Percentiles rank a stretch among this genome's conserved stretches.
phyloP scores from a whole-genome alignment of 2,329 filamentous ascomycete genomes.

The Colletotrichum australisinense region DNA sequence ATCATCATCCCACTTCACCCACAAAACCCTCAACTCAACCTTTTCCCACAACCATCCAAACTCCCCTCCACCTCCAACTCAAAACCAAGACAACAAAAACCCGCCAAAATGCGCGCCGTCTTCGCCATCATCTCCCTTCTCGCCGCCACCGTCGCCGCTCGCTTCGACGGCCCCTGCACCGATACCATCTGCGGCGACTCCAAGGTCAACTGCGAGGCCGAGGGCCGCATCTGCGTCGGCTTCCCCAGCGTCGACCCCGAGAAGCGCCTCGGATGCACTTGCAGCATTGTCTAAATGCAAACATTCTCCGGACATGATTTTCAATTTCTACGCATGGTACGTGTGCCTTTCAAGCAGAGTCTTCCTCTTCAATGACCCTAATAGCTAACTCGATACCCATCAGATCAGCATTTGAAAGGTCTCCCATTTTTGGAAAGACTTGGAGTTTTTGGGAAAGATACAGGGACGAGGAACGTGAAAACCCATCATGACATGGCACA shows the following conservation, averaged over 20 bases:
- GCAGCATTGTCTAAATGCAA: slow-evolving; percentile 8
- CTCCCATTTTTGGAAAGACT: background rate
- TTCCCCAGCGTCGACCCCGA: slow-evolving; percentile 26
- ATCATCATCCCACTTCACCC: background rate
- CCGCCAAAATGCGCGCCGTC: slow-evolving; percentile 19
- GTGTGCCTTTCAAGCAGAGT: background rate
- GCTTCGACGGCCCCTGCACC: slow-evolving; percentile 27
- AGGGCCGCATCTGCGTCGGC: slow-evolving; percentile 31
- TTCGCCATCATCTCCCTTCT: slow-evolving; percentile 22
- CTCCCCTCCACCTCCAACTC: background rate
- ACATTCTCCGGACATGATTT: background rate
- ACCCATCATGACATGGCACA: too few species aligned
- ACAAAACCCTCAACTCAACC: background rate
- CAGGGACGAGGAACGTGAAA: too few species aligned
- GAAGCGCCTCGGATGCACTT: slow-evolving; percentile 24
- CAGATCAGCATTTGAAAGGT: background rate
- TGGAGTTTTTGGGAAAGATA: background rate
- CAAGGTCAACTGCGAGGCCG: slow-evolving; percentile 25
- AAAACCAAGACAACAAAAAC: background rate
- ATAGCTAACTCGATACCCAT: background rate
- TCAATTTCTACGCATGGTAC: background rate
- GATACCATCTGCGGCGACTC: slow-evolving; percentile 15
- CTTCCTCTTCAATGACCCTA: too few species aligned
- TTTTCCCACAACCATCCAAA: background rate
- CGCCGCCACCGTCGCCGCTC: slow-evolving; percentile 19